Evolutionary conservation across 257 asterid species (phyloP), one percentile per base, ranked within the genome.

Genomic region (Solanum rostratum): DNA sequence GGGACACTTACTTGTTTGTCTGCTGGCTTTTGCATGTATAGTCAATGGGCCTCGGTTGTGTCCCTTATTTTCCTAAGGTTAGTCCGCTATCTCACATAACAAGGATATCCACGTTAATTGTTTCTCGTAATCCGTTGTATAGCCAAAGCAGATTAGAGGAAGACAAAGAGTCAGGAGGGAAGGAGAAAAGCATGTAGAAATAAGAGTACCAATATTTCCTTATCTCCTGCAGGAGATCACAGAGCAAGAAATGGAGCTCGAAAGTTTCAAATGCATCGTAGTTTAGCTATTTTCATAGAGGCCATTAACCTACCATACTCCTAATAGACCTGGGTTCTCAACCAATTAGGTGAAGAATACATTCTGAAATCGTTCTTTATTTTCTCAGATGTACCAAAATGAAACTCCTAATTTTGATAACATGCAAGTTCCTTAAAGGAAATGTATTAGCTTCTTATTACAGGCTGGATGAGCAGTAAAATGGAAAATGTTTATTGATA

Each of bases 41-140:
- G 99, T 93, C 98, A 55, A 97, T 95, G 98, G 98, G 97, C 82
- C 98, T 95, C 79, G 99, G 97, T 87, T 97, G 98, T 76, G 98
- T 97, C 85, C 99, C 98, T 70, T 97, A 97, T 90, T 91, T 97
- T 88, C 99, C 98, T 45, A 97, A 97, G 99, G 99, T 97, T 85
- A 92, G 98, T 92, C 73, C 83, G 66, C 62, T 76, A 49, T 27
- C 62, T 27, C 82, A 76, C 82, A 50, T 76, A 1, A 76, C 12
- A 6, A 22, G 39, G 39, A 45, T 29, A 49, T 29, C 27, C 49
- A 76, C 16, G 15, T 50, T 62, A 50, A 27, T 9, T 49, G 45
- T 76, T 76, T 62, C 45, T 76, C 18, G 11, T 45, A 15, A 27
- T 76, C 45, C 27, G 4, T 24, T 49, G 63, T 27, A 49, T 41